Conservation (phyloP, 371 early-diverging fungal genomes). For the Coelomomyces lativittatus region DNA sequence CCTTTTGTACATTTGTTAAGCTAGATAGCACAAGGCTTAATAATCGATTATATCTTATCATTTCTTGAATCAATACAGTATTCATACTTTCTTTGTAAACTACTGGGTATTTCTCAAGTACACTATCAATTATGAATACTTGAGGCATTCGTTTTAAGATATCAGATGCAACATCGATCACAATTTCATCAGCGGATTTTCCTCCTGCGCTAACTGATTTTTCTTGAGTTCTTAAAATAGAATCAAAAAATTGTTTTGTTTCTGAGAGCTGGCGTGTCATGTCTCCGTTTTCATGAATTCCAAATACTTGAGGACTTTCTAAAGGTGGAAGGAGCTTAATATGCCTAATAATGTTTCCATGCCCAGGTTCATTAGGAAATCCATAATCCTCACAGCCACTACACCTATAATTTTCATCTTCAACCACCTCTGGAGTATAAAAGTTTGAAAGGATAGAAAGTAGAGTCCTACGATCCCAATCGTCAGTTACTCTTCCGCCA, state of each 20-base stretch:
- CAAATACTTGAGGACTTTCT: conserved; percentile 31
- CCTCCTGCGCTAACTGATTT: conserved; percentile 7
- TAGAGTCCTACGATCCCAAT: conserved; percentile 35
- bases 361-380: conserved; percentile 18
- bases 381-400: conserved; percentile 24
- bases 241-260: conserved; percentile 20
- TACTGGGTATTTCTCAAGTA: conserved; percentile 23
- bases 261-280: conserved; percentile 34
- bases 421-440: neutral
- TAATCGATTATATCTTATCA: conserved; percentile 29
- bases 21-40: conserved; percentile 18
- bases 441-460: conserved; percentile 17
- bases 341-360: conserved; percentile 16
- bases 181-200: conserved; percentile 18
- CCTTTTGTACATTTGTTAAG: conserved; percentile 30
- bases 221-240: conserved; percentile 25
- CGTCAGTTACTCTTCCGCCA: conserved; percentile 41
- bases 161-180: conserved; percentile 18
- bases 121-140: conserved; percentile 16
- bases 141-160: conserved; percentile 15
- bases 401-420: conserved; percentile 14
- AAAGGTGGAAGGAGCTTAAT: conserved; percentile 28
- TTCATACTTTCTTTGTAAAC: conserved; percentile 39
- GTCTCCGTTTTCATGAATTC: conserved; percentile 45
- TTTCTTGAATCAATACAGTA: conserved; percentile 36